These are phyloP conservation scores for Cnidoscolus chayamansa DNA, from an alignment of 441 rosid species.

Conservation along the genomic window DNA sequence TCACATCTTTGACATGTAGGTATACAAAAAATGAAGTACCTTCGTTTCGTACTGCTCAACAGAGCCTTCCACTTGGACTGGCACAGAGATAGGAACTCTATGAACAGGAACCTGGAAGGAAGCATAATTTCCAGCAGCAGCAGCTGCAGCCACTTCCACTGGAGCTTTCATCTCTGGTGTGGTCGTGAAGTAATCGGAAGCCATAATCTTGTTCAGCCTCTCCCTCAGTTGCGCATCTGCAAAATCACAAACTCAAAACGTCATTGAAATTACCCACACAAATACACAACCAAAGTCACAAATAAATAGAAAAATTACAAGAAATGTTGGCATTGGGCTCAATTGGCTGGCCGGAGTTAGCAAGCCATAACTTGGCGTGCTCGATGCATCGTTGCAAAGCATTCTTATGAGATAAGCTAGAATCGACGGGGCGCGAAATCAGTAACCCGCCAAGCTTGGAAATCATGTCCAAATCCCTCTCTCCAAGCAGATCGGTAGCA, in stretches of 20 bases:
- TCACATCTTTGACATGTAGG: not conserved
- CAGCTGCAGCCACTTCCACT: conserved; percentile 62
- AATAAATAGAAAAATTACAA: conserved; percentile 36
- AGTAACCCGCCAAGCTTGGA: conserved; percentile 55
- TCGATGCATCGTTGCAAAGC: conserved; percentile 66
- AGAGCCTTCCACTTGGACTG: conserved; percentile 39
- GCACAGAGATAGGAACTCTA: conserved; percentile 32
- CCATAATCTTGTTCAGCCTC: conserved; percentile 73
- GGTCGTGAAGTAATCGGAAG: conserved; percentile 68
- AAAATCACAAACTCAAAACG: conserved; percentile 8
- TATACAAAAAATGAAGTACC: conserved; percentile 32
- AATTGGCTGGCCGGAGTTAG: conserved; percentile 52
- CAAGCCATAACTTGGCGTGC: conserved; percentile 70
- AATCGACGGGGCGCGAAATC: conserved; percentile 66
- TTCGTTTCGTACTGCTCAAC: conserved; percentile 35
- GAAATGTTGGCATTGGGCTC: conserved; percentile 47
- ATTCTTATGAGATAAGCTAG: conserved; percentile 66
- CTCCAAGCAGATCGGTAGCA: conserved; percentile 69
- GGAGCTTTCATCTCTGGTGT: conserved; percentile 79
- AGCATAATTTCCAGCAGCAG: conserved; percentile 43
- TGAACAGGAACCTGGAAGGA: conserved; percentile 57
- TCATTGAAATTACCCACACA: not conserved
- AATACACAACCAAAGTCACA: conserved; percentile 1
- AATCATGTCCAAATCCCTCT: conserved; percentile 69
- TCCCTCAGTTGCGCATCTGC: conserved; percentile 69